Percentiles rank a stretch among this genome's conserved stretches.
phyloP scores from a whole-genome alignment of 1,139 yeast genomes.

The Geotrichum cucujoidarum region DNA sequence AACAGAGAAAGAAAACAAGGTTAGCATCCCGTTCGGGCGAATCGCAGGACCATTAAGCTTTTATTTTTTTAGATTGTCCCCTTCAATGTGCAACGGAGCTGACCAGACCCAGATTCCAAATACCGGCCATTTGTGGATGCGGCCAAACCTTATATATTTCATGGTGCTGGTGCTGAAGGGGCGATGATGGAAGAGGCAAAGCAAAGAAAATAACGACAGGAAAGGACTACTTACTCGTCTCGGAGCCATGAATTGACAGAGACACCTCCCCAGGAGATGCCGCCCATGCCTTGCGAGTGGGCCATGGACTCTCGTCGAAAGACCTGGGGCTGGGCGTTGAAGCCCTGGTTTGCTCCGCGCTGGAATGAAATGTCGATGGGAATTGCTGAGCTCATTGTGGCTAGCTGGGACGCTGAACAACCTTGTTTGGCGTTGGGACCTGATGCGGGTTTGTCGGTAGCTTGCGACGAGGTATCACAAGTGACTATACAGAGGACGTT shows the following conservation, averaged over 20 bases:
- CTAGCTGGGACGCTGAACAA: no score
- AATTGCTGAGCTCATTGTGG: conserved; percentile 35
- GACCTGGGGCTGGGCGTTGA: conserved; percentile 25
- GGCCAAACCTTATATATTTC: no score
- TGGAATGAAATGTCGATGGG: conserved; percentile 42
- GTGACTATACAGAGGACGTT: no score
- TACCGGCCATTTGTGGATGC: no score
- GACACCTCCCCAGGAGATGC: conserved; percentile 91
- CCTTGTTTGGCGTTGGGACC: no score
- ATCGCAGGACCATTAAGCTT: not conserved
- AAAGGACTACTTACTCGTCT: conserved; percentile 64
- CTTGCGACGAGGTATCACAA: no score
- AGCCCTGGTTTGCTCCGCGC: conserved; percentile 22
- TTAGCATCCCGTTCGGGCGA: conserved; percentile 5
- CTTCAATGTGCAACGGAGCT: no score
- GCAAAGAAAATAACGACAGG: not conserved
- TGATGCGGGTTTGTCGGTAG: no score
- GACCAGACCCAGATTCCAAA: no score
- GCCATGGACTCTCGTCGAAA: conserved; percentile 83
- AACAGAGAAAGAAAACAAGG: conserved; percentile 4
- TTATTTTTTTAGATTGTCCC: no score
- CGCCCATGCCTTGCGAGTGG: conserved; percentile 96
- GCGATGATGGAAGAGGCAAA: not conserved
- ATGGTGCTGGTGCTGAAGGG: not conserved
- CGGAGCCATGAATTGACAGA: conserved; percentile 87